Percentiles rank a stretch among this genome's conserved stretches.
Conservation (phyloP, 2,329 filamentous ascomycete species). For the Fusarium burgessii region DNA sequence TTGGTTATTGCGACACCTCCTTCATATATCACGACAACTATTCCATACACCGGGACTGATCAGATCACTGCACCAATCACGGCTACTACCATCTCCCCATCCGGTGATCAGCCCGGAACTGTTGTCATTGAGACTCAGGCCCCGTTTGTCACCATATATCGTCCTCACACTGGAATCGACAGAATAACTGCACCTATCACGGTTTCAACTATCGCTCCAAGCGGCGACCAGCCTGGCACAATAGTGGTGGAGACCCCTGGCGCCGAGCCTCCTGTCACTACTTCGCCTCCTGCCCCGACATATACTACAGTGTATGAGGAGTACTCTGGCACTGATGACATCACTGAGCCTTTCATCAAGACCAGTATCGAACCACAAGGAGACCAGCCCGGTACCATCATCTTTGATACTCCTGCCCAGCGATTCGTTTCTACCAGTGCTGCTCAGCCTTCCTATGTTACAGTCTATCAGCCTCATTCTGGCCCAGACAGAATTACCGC, state of each 20-base stretch:
- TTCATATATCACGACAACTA: conserved; percentile 25
- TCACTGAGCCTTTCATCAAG: conserved; percentile 9
- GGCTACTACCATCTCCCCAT: conserved; percentile 13
- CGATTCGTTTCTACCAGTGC: conserved; percentile 4
- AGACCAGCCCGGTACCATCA: conserved; percentile 28
- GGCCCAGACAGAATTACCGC: background rate
- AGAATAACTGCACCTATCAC: conserved; percentile 24
- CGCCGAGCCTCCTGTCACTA: conserved; percentile 16
- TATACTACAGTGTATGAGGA: conserved; percentile 28
- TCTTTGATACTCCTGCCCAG: conserved; percentile 30
- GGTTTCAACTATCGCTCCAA: conserved; percentile 23
- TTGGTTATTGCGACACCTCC: conserved; percentile 24
- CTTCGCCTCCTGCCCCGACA: conserved; percentile 19
- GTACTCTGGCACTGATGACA: conserved; percentile 21
- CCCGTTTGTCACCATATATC: conserved; percentile 25
- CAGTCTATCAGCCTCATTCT: conserved; percentile 8
- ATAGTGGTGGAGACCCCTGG: conserved; percentile 31
- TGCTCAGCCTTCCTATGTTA: conserved; percentile 20
- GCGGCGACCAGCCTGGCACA: conserved; percentile 25
- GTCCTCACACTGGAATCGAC: conserved; percentile 19
- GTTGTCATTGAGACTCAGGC: conserved; percentile 29
- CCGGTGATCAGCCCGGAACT: conserved; percentile 20
- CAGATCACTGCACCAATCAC: conserved; percentile 26
- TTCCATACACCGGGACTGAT: conserved; percentile 22
- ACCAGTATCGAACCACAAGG: conserved; percentile 28